These are phyloP conservation scores for Candida andamanensis DNA, from an alignment of 805 yeast genomes.

Conservation along the genomic window DNA sequence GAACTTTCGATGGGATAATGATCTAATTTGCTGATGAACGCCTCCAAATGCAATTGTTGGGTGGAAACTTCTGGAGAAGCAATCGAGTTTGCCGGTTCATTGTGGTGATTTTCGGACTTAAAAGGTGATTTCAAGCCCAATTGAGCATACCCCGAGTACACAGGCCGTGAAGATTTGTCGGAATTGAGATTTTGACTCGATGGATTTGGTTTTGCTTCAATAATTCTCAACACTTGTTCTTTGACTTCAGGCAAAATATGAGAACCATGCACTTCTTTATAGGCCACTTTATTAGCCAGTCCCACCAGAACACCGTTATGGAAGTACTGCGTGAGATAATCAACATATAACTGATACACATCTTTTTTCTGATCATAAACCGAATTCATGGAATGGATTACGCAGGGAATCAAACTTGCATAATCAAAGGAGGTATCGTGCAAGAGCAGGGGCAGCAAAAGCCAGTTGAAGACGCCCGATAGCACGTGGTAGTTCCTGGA, in stretches of 20 bases:
- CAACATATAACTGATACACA: background rate
- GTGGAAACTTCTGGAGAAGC: background rate
- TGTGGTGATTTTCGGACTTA: background rate
- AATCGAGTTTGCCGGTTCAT: background rate
- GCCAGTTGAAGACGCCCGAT: background rate
- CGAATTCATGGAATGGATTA: background rate
- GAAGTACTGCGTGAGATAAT: background rate
- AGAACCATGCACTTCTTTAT: background rate
- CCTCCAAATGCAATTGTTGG: background rate
- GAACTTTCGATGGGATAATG: conserved; percentile 38
- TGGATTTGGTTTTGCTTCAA: background rate
- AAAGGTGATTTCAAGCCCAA: background rate
- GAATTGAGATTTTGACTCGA: background rate
- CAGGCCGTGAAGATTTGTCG: background rate
- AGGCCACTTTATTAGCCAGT: background rate
- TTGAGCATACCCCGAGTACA: too few relatives aligned
- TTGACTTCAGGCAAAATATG: background rate
- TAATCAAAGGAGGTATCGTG: background rate
- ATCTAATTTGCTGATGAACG: conserved; percentile 6
- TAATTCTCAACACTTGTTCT: background rate
- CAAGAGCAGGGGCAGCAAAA: background rate
- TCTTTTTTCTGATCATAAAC: too few relatives aligned
- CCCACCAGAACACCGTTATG: background rate
- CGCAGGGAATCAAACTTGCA: background rate
- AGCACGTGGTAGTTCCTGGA: background rate